Percentiles rank a stretch among this genome's conserved stretches.
Conservation (phyloP, 2,329 filamentous ascomycete genomes). For the Aspergillus sp. region DNA sequence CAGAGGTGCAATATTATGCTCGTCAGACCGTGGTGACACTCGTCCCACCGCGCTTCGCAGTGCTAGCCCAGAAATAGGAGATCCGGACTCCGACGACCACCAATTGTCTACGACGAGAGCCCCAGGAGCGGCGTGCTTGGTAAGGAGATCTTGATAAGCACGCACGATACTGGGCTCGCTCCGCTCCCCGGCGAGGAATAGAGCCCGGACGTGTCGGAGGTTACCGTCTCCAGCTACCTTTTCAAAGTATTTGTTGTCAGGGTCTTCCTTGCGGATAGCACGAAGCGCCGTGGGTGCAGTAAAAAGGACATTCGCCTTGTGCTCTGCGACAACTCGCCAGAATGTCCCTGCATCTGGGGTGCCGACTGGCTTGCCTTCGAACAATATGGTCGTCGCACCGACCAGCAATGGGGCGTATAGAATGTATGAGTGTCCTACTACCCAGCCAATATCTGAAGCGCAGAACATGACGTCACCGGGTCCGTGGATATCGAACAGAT, state of each 20-base stretch:
- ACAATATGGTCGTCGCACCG: conserved; percentile 82
- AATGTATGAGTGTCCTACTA: conserved; percentile 83
- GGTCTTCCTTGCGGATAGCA: conserved; percentile 83
- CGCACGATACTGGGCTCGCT: conserved; percentile 83
- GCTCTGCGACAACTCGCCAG: conserved; percentile 82
- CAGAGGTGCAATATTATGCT: conserved; percentile 48
- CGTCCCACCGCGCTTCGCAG: conserved; percentile 61
- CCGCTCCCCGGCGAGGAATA: conserved; percentile 87
- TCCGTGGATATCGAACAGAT: conserved; percentile 78
- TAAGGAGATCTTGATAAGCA: conserved; percentile 74
- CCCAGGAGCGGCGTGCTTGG: conserved; percentile 62
- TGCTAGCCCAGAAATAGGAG: conserved; percentile 66
- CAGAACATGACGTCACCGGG: conserved; percentile 81
- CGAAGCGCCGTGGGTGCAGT: conserved; percentile 85
- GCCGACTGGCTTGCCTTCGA: conserved; percentile 90
- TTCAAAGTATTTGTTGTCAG: conserved; percentile 66
- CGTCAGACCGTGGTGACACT: conserved; percentile 32
- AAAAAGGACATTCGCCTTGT: conserved; percentile 80
- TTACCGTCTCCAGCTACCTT: conserved; percentile 66
- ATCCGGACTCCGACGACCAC: conserved; percentile 72
- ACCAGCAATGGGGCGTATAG: conserved; percentile 83
- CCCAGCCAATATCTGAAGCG: conserved; percentile 89
- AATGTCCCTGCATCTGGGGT: conserved; percentile 85
- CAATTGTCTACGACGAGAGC: conserved; percentile 69
- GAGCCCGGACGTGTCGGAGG: conserved; percentile 66